phyloP scores from a whole-genome alignment of 1,284 basidiomycete genomes.

The Cutaneotrichosporon cavernicola region DNA sequence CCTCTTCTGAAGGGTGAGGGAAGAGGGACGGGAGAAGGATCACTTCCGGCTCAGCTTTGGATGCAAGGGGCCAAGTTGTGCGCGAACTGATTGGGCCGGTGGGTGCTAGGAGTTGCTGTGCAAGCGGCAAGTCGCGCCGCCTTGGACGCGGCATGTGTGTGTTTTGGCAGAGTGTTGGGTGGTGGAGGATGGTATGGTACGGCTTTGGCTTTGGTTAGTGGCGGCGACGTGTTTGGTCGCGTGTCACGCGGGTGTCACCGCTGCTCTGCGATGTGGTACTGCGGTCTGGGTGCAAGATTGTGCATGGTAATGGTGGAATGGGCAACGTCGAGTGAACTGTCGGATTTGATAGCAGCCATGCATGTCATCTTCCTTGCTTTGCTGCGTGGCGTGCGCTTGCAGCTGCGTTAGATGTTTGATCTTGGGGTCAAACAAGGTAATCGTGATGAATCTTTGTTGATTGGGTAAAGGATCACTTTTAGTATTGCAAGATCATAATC shows the following conservation, averaged over 20 bases:
- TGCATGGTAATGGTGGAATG: neutral
- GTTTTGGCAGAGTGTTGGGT: too few species aligned
- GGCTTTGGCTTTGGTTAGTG: neutral
- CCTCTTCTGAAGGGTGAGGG: neutral
- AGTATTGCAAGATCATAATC: too few species aligned
- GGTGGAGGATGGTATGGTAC: neutral
- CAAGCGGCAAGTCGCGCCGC: constrained; percentile 15
- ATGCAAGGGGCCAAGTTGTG: neutral
- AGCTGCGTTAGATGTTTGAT: too few species aligned
- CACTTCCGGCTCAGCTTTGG: neutral
- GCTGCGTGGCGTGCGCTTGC: too few species aligned
- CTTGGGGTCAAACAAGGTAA: too few species aligned
- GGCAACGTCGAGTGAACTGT: neutral
- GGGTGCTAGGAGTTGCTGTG: constrained; percentile 16
- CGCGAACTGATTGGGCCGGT: neutral
- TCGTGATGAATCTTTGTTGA: too few species aligned
- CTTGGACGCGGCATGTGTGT: constrained; percentile 5
- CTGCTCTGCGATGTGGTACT: neutral
- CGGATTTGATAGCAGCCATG: too few species aligned
- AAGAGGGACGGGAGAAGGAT: constrained; percentile 15
- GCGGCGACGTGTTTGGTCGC: neutral
- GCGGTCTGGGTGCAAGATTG: neutral
- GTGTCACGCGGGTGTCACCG: neutral
- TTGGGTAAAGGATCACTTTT: too few species aligned
- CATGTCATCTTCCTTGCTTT: too few species aligned